Evolutionary conservation across 352 stramenopile genomes (phyloP).

Genomic region (Pythium dissimile): DNA sequence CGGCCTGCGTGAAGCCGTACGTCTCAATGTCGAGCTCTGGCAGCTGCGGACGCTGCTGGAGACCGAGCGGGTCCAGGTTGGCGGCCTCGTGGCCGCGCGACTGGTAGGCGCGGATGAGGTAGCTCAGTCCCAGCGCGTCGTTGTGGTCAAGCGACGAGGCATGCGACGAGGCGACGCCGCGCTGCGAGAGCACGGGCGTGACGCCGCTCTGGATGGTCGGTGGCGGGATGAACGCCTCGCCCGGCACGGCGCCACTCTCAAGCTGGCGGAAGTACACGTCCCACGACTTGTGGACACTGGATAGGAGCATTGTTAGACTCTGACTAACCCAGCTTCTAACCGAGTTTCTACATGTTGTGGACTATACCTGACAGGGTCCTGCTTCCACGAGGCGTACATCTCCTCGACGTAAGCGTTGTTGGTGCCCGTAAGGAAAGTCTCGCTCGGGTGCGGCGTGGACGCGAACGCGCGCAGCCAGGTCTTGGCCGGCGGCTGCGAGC

Average conservation of each 20-base stretch:
- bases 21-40: conserved; percentile 89
- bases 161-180: conserved; percentile 19
- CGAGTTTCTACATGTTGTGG: conserved; percentile 35
- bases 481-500: conserved; percentile 9
- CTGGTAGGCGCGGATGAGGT: conserved; percentile 98
- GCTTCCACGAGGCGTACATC: conserved; percentile 95
- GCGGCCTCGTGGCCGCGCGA: conserved; percentile 94
- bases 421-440: conserved; percentile 93
- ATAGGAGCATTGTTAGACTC: neutral
- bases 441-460: conserved; percentile 70
- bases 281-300: conserved; percentile 85
- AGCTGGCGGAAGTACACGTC: conserved; percentile 85
- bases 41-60: conserved; percentile 65
- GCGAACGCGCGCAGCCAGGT: conserved; percentile 47
- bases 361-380: conserved; percentile 55
- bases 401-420: conserved; percentile 97
- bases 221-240: conserved; percentile 81
- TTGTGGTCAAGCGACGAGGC: conserved; percentile 46
- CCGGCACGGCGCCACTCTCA: conserved; percentile 73
- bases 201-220: conserved; percentile 75
- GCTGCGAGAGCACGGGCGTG: conserved; percentile 50
- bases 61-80: conserved; percentile 96
- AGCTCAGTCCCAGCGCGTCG: conserved; percentile 90
- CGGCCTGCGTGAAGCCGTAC: conserved; percentile 90
- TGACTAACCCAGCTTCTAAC: neutral